Evolutionary conservation across 2,329 filamentous ascomycete species (phyloP), one percentile per base, ranked within the genome.

Genomic region (Corniculantispora saksenae): DNA sequence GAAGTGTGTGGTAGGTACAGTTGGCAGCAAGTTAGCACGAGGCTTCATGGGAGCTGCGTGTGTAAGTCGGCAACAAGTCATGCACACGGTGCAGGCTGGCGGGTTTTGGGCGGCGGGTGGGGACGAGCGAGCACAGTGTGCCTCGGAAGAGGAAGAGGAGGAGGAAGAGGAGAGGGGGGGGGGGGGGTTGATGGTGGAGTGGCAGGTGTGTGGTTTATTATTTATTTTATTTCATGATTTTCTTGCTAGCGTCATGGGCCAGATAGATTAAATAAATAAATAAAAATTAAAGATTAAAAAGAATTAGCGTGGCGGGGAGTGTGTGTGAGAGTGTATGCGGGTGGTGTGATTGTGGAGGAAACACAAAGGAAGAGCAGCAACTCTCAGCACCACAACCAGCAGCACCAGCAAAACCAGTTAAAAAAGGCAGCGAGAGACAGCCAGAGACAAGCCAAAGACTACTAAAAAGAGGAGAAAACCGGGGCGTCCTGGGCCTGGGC

Each of bases 31-130:
- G n/a, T n/a, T n/a, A n/a, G n/a, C n/a, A n/a, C n/a, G n/a, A n/a
- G n/a, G n/a, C n/a, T n/a, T n/a, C n/a, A n/a, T n/a, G n/a, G n/a
- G n/a, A n/a, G n/a, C n/a, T 32, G 32, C 10, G 32, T 32, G 60
- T 63, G 60, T 63, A 62, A 62, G 60, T 62, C 25, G 50, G 50
- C 47, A 50, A 38, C 60, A 61, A 45, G 59, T 61, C 58, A 61
- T 51, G 59, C 47, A 55, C 35, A 27, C n/a, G n/a, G 47, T 23
- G 21, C 48, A 61, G 32, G 57, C 32, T 60, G 23, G 38, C 45
- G 43, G 57, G 57, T 23, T 60, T 48, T 25, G 19, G 57, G 25
- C 43, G 25, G 57, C 47, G 29, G 35, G 32, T 43, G 59, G 23
- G 48, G 59, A 35, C 60, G 25, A 58, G 60, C 40, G 55, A n/a